Evolutionary conservation across 2,329 filamentous ascomycete species (phyloP).

Genomic region (Alternaria triticina): DNA sequence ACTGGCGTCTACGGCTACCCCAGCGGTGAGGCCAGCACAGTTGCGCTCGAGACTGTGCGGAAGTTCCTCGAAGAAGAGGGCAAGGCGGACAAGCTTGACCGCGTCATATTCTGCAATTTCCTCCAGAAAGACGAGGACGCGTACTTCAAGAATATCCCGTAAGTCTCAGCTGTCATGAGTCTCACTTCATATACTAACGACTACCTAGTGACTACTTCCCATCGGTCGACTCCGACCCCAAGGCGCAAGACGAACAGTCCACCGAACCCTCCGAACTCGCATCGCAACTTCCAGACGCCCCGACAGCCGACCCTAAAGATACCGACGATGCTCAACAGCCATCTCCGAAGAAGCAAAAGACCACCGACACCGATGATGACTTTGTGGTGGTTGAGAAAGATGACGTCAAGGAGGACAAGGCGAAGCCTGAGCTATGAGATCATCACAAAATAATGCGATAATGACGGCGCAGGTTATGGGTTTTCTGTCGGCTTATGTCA

Average conservation of each 20-base stretch:
- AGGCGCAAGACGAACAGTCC: slow-evolving; percentile 30
- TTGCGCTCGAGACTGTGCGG: slow-evolving; percentile 69
- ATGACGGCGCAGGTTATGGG: background rate
- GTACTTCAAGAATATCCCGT: slow-evolving; percentile 78
- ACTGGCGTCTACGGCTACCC: slow-evolving; percentile 93
- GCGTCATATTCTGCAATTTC: slow-evolving; percentile 87
- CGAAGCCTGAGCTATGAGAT: slow-evolving; percentile 16
- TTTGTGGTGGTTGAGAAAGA: slow-evolving; percentile 42
- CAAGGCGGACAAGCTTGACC: slow-evolving; percentile 63
- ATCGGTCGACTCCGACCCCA: slow-evolving; percentile 21
- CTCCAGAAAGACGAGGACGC: slow-evolving; percentile 75
- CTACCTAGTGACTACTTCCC: slow-evolving; percentile 46
- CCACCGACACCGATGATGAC: slow-evolving; percentile 38
- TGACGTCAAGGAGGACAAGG: slow-evolving; percentile 24
- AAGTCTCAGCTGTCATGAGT: slow-evolving; percentile 42
- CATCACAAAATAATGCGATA: background rate
- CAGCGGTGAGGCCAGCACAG: slow-evolving; percentile 71
- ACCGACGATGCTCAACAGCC: slow-evolving; percentile 47
- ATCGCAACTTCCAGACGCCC: slow-evolving; percentile 56
- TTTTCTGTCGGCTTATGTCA: no score
- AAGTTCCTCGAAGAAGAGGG: slow-evolving; percentile 59
- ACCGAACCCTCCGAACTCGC: slow-evolving; percentile 45
- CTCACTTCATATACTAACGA: slow-evolving; percentile 1
- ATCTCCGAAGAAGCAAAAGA: slow-evolving; percentile 57
- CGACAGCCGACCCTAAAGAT: slow-evolving; percentile 54